Base-by-base conservation (phyloP, 257 asterid species). In the Echites panduratus region DNA sequence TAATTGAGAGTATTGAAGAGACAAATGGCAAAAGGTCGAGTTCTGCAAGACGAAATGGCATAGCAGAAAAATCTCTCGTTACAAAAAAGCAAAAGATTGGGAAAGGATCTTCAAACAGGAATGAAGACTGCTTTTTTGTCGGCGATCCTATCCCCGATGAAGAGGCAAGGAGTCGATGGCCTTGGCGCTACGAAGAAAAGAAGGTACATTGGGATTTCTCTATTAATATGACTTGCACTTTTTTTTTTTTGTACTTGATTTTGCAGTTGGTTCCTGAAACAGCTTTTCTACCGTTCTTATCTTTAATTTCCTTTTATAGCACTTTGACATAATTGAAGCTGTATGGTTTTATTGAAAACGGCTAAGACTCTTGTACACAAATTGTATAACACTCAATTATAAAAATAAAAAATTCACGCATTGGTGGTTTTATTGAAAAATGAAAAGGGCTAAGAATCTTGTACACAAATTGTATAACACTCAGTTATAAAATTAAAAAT, bases 141-240 rank as follows among this genome's bases (percentile, higher is more conserved):
- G 69, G 69, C 38, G 69, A 38, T 38, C 69, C 69, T 0, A 49
- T 64, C 49, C 49, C 69, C 4, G 40, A 2, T 38, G 69, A 64
- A 16, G 69, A 64, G 69, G 69, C 69, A 8, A 16, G 69, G 26
- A 9, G 26, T 20, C 29, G 49, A 38, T 64, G 69, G 69, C 69
- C 69, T 7, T 64, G 69, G 49, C 69, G 69, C 49, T 64, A 64
- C 3, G 69, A 64, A 38, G 69, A 64, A 19, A 64, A 19, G 48
- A 64, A 64, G 69, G 69, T 38, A 62, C 24, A 62, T 32, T 32
- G 26, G 47, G 14, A 64, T 38, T 64, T 17, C 11, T 57, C 9
- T 2, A 11, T 58, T 26, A 58, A 58, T 26, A 26, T 58, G 20
- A 64, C 19, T 17, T 8, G 16, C 26, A 35, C 4, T 12, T 6